Evolutionary conservation across 2,329 filamentous ascomycete genomes (phyloP), one percentile per base, ranked within the genome.

Genomic region (Pseudogymnoascus sp.): DNA sequence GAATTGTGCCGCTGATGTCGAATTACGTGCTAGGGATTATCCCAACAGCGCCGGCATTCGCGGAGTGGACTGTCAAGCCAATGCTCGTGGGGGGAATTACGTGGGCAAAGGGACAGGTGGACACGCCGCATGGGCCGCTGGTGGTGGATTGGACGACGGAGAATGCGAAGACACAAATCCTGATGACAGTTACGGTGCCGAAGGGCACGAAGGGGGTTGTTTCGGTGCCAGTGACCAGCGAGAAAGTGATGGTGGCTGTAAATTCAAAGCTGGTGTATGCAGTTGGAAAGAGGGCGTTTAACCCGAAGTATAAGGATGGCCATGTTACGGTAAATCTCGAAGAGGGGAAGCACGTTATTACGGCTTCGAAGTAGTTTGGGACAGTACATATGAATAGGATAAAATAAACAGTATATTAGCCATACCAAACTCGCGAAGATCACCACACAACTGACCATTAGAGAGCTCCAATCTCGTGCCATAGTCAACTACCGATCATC

Each of bases 21-120:
- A 77, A 75, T 48, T 77, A 79, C 41, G 73, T 82, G 1, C 72
- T 82, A 0, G 80, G 80, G 1, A 75, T 82, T 3, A 73, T 66
- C 55, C 80, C 80, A 1, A 70, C 72, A 5, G 71, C 69, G 3
- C 76, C 78, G 0, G 80, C 79, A 0, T 82, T 81, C 64, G 60
- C 63, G 12, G 68, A 69, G 1, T 82, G 76, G 74, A 68, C 62
- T 2, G 69, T 81, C 1, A 72, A 69, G 55, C 80, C 79, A 0
- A 66, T 71, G 5, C 29, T 55, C 21, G 70, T 71, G 3, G 69
- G 69, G 0, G 69, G 71, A 36, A 61, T 80, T 13, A 70, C 65
- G 1, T 81, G 79, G 78, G 78, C 79, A 0, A 72, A 71, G 41
- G 79, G 78, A 0, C 65, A 71, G 0, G 76, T 81, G 12, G 75